Evolutionary conservation across 2,329 filamentous ascomycete genomes (phyloP).

Genomic region (Microsporum ferrugineum): DNA sequence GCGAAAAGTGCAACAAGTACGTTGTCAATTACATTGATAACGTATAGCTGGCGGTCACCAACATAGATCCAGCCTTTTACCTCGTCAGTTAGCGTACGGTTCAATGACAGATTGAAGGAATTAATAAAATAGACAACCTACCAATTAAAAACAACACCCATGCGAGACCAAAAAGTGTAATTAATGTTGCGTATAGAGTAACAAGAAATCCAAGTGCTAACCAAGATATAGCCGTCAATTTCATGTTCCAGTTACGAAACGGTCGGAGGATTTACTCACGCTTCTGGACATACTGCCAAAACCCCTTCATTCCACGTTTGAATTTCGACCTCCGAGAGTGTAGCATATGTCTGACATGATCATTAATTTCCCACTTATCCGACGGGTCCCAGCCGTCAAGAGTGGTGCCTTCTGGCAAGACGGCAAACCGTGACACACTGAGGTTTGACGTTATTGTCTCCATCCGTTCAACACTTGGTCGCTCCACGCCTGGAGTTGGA

Average conservation of each 20-base stretch:
- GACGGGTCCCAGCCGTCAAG: constrained; percentile 63
- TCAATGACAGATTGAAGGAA: not conserved
- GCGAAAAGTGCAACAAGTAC: constrained; percentile 60
- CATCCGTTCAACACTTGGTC: constrained; percentile 31
- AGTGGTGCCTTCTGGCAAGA: constrained; percentile 61
- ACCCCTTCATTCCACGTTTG: constrained; percentile 67
- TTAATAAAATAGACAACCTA: constrained; percentile 17
- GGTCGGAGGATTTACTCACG: constrained; percentile 38
- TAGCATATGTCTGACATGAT: constrained; percentile 77
- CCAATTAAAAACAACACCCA: constrained; percentile 89
- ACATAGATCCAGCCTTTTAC: constrained; percentile 64
- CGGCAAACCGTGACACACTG: constrained; percentile 62
- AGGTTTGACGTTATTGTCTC: constrained; percentile 59
- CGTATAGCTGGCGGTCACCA: constrained; percentile 57
- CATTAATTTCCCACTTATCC: constrained; percentile 67
- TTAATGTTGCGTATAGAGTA: constrained; percentile 69
- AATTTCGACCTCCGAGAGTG: constrained; percentile 70
- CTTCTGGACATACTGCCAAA: constrained; percentile 63
- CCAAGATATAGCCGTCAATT: not conserved
- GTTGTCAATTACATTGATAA: constrained; percentile 60
- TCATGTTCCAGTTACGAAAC: not conserved
- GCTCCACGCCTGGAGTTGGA: constrained; percentile 20
- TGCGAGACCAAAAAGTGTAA: constrained; percentile 72
- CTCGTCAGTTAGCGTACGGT: not conserved
- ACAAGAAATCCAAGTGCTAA: constrained; percentile 67